Conservation (phyloP, 169 alveolate species). For the Perkinsus chesapeaki region DNA sequence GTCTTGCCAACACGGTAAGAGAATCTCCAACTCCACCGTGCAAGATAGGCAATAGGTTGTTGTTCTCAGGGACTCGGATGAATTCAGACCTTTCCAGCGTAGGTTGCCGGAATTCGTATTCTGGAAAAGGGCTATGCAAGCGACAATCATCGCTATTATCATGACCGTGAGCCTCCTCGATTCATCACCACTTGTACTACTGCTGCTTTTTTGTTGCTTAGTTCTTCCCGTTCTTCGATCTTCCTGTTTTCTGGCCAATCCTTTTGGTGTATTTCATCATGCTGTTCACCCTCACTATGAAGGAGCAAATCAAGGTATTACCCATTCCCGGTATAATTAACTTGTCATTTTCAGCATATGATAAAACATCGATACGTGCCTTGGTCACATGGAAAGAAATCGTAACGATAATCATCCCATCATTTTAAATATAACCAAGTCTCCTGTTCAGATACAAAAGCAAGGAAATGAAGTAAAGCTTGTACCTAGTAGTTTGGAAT, state of each 20-base stretch:
- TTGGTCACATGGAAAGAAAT: slow-evolving; percentile 37
- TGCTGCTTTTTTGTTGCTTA: not conserved
- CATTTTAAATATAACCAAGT: not conserved
- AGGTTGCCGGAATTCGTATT: slow-evolving; percentile 65
- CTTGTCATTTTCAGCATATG: slow-evolving; percentile 21
- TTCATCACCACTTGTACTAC: not conserved
- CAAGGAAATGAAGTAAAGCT: not conserved
- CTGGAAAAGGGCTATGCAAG: slow-evolving; percentile 55
- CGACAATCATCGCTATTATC: slow-evolving; percentile 37
- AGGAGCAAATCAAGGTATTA: slow-evolving; percentile 50
- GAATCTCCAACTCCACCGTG: slow-evolving; percentile 3
- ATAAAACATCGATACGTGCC: slow-evolving; percentile 39
- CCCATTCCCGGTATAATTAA: not conserved
- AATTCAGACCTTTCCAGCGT: slow-evolving; percentile 67
- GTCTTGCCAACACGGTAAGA: slow-evolving; percentile 56
- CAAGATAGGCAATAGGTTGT: slow-evolving; percentile 32
- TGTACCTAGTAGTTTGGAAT: not conserved
- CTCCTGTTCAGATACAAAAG: not conserved
- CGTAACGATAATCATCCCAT: not conserved
- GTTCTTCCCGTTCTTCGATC: slow-evolving; percentile 42
- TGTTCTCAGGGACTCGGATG: slow-evolving; percentile 41
- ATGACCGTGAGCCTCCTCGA: slow-evolving; percentile 24
- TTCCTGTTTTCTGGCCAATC: slow-evolving; percentile 80
- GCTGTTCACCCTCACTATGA: slow-evolving; percentile 64
- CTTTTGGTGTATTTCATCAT: slow-evolving; percentile 63